Conservation (phyloP, 2,329 filamentous ascomycete genomes). For the Claviceps sp. region DNA sequence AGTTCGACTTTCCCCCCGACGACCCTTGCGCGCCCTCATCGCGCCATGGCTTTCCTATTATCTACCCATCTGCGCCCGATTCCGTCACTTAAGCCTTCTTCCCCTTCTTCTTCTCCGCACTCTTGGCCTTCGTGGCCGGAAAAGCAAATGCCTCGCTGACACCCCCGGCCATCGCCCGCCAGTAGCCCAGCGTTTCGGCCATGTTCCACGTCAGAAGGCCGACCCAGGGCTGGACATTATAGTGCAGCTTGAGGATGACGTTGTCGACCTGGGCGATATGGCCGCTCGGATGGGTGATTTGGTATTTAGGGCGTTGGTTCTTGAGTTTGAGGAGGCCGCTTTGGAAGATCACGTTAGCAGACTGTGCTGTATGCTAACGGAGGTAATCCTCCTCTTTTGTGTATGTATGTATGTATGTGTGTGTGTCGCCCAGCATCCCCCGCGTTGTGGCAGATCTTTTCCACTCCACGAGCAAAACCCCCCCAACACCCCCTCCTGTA, state of each 20-base stretch:
- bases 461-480: neutral
- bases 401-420: neutral
- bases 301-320: slow-evolving; percentile 89
- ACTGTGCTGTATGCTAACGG: too few relatives aligned
- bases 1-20: too few relatives aligned
- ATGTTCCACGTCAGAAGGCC: slow-evolving; percentile 75
- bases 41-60: too few relatives aligned
- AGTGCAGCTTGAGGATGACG: slow-evolving; percentile 70
- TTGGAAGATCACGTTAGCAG: slow-evolving; percentile 3
- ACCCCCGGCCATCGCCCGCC: slow-evolving; percentile 54
- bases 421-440: neutral
- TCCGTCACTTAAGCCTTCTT: neutral
- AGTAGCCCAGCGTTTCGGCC: slow-evolving; percentile 39
- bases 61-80: neutral
- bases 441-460: neutral
- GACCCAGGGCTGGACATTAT: slow-evolving; percentile 97
- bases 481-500: neutral
- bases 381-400: neutral
- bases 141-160: slow-evolving; percentile 50
- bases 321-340: slow-evolving; percentile 64
- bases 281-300: slow-evolving; percentile 81
- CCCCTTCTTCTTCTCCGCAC: slow-evolving; percentile 8
- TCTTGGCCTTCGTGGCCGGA: slow-evolving; percentile 48
- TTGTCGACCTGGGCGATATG: slow-evolving; percentile 60
- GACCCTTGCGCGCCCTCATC: too few relatives aligned